These are phyloP conservation scores for Verticillium tricorpus DNA, from an alignment of 2,329 filamentous ascomycete species.

Conservation along the genomic window DNA sequence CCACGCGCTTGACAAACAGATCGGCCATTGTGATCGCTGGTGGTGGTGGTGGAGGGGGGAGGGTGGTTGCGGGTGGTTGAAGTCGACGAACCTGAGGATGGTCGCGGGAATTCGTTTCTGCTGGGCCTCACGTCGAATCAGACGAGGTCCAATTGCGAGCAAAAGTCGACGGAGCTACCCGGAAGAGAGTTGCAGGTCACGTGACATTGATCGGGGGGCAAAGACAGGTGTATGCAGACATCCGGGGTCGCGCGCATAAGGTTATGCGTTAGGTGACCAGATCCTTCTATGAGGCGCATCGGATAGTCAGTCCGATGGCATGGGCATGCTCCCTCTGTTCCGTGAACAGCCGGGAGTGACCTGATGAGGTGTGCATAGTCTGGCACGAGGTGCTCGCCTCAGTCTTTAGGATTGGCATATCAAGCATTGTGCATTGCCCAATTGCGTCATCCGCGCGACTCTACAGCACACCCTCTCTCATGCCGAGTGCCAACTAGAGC, in stretches of 20 bases:
- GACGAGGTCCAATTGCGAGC: constrained; percentile 10
- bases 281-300: neutral
- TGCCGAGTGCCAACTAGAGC: neutral
- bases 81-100: neutral
- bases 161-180: constrained; percentile 5
- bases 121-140: constrained; percentile 6
- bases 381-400: neutral
- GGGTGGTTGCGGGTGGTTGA: constrained; percentile 2
- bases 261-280: neutral
- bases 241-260: neutral
- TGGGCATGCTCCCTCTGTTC: neutral
- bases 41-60: constrained; percentile 15
- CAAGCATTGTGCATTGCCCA: neutral
- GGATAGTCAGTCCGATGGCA: neutral
- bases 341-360: neutral
- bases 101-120: constrained; percentile 5
- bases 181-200: neutral
- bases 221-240: neutral
- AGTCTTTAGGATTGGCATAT: neutral
- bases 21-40: constrained; percentile 42
- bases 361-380: neutral
- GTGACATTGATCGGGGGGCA: neutral
- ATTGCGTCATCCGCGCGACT: neutral
- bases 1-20: constrained; percentile 47
- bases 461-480: neutral